phyloP scores from a whole-genome alignment of 2,329 filamentous ascomycete genomes.

The Colletotrichum camelliae region DNA sequence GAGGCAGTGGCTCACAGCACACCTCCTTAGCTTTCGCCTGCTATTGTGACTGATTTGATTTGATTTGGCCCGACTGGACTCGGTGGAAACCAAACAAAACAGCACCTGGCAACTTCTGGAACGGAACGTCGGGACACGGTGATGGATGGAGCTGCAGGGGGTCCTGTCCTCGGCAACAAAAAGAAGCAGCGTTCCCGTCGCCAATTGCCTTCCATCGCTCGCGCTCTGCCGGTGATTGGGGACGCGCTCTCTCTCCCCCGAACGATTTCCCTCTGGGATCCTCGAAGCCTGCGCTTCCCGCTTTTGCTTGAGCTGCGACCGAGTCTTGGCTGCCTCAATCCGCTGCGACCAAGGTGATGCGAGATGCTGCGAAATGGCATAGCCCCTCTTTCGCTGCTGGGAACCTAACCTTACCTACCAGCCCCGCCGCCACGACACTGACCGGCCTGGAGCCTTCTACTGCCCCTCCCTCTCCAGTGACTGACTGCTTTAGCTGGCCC shows the following conservation, averaged over 20 bases:
- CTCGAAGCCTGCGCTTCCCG: neutral
- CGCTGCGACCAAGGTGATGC: neutral
- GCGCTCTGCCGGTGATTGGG: neutral
- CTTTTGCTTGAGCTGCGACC: neutral
- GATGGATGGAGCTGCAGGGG: neutral
- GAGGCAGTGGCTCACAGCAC: neutral
- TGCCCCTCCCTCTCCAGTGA: neutral
- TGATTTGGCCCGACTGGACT: neutral
- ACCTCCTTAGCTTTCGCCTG: neutral
- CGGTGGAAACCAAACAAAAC: neutral
- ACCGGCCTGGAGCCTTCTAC: neutral
- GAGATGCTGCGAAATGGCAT: neutral
- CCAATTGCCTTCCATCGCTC: neutral
- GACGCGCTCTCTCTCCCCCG: neutral
- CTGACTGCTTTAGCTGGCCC: neutral
- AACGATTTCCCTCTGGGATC: neutral
- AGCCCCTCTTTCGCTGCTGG: constrained; percentile 13
- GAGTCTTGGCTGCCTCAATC: neutral
- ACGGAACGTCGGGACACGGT: neutral
- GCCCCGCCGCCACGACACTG: neutral
- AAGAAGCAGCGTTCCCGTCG: neutral
- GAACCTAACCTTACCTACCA: neutral
- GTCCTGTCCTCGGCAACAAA: neutral
- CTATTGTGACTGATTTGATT: neutral
- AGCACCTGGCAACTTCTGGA: neutral